Percentiles rank a stretch among this genome's conserved stretches.
Conservation (phyloP, 768 basidiomycete genomes). For the Pleurotus platypus region DNA sequence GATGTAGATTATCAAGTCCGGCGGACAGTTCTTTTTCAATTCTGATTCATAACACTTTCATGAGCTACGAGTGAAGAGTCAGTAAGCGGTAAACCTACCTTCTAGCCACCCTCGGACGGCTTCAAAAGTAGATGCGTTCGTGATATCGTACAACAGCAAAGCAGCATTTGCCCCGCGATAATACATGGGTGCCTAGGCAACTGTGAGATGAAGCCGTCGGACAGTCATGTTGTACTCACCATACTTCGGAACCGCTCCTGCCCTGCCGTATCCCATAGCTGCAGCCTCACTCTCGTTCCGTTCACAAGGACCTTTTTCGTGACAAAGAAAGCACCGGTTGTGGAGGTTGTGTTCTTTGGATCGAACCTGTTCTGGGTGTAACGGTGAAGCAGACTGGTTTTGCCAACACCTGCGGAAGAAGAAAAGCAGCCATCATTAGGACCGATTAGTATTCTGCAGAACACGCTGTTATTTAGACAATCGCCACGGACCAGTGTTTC, state of each 20-base stretch:
- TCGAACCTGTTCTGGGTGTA: constrained; percentile 91
- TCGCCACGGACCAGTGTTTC: constrained; percentile 50
- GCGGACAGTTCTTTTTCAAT: constrained; percentile 84
- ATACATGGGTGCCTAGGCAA: constrained; percentile 84
- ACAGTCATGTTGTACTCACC: constrained; percentile 39
- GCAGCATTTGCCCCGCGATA: constrained; percentile 94
- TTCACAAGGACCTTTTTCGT: constrained; percentile 88
- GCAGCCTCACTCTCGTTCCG: constrained; percentile 80
- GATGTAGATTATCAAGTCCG: constrained; percentile 90
- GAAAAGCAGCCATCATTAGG: neutral
- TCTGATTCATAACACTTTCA: constrained; percentile 41
- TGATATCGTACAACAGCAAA: constrained; percentile 92
- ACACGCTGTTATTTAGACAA: neutral
- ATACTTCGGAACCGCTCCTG: constrained; percentile 92
- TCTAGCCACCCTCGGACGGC: constrained; percentile 91
- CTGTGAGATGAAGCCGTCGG: too few relatives aligned
- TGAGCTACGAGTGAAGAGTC: constrained; percentile 11
- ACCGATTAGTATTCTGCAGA: neutral
- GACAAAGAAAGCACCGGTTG: constrained; percentile 91
- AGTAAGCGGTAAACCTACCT: constrained; percentile 43
- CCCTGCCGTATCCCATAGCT: constrained; percentile 92
- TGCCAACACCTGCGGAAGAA: constrained; percentile 69
- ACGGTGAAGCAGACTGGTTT: constrained; percentile 86
- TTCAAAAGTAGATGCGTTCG: constrained; percentile 82
- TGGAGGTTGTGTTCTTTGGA: constrained; percentile 84